Conservation (phyloP, 2,329 filamentous ascomycete species). For the Colletotrichum somersetense region DNA sequence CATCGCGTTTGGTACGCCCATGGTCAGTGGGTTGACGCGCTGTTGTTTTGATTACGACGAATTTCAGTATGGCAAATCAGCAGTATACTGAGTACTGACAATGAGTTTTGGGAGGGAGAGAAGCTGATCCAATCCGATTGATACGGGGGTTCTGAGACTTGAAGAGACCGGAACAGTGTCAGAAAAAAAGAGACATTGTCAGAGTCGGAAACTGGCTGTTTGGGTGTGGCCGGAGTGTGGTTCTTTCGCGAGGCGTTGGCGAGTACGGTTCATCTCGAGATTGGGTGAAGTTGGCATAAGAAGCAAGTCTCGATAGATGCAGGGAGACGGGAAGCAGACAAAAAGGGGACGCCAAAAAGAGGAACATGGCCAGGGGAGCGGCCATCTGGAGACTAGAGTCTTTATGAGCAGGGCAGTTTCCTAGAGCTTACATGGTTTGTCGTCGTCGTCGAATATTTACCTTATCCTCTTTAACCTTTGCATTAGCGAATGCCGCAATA, state of each 20-base stretch:
- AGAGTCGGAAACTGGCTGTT: conserved; percentile 11
- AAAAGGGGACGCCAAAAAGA: conserved; percentile 32
- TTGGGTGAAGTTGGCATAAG: conserved; percentile 20
- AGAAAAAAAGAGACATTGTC: conserved; percentile 1
- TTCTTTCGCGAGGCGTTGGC: conserved; percentile 42
- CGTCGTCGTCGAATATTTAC: conserved; percentile 31
- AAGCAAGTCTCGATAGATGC: conserved; percentile 20
- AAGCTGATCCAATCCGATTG: not conserved
- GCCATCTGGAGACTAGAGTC: conserved; percentile 35
- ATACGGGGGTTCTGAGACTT: not conserved
- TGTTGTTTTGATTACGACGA: conserved; percentile 18
- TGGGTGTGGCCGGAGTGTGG: conserved; percentile 23
- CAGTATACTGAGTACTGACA: conserved; percentile 6
- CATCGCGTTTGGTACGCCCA: conserved; percentile 10
- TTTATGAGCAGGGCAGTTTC: conserved; percentile 40
- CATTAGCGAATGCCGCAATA: conserved; percentile 14
- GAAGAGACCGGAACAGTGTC: not conserved
- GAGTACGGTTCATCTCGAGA: conserved; percentile 35
- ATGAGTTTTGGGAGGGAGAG: conserved; percentile 1
- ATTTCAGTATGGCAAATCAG: conserved; percentile 22
- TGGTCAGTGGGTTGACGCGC: conserved; percentile 9
- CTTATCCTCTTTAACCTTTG: conserved; percentile 18
- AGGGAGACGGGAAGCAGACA: conserved; percentile 12
- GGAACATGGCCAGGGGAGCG: conserved; percentile 32
- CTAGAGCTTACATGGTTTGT: conserved; percentile 41